phyloP scores from a whole-genome alignment of 768 basidiomycete genomes.

The Vishniacozyma victoriae region DNA sequence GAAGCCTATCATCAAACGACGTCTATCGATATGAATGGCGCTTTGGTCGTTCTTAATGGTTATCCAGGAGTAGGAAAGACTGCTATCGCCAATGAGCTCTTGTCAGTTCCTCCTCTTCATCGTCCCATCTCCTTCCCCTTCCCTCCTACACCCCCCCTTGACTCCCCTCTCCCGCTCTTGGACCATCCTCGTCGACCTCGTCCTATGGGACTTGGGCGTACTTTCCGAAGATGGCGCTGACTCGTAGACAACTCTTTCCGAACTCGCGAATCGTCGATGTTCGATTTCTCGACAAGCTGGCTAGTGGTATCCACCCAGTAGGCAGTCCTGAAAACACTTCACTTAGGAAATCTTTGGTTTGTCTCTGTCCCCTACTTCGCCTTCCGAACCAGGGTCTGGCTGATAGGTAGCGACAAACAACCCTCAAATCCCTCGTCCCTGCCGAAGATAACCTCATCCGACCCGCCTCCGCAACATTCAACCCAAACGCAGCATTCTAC shows the following conservation, averaged over 20 bases:
- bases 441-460: too few relatives aligned
- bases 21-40: too few relatives aligned
- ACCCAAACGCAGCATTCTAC: too few relatives aligned
- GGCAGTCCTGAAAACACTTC: too few relatives aligned
- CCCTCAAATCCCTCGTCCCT: too few relatives aligned
- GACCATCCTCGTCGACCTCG: too few relatives aligned
- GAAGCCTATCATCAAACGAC: too few relatives aligned
- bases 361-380: too few relatives aligned
- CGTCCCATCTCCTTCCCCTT: conserved; percentile 51
- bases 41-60: conserved; percentile 15
- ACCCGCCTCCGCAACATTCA: too few relatives aligned
- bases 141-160: background rate
- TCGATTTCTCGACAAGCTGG: conserved; percentile 4
- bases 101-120: conserved; percentile 5
- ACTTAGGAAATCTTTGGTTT: too few relatives aligned
- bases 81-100: conserved; percentile 7
- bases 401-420: too few relatives aligned
- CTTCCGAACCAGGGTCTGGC: too few relatives aligned
- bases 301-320: background rate
- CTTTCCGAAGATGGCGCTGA: background rate
- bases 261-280: background rate
- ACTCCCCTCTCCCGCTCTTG: background rate
- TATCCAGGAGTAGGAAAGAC: conserved; percentile 16
- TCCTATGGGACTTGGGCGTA: background rate
- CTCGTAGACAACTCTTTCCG: background rate